Conservation (phyloP, 768 basidiomycete species). For the Ephemerocybe angulata region DNA sequence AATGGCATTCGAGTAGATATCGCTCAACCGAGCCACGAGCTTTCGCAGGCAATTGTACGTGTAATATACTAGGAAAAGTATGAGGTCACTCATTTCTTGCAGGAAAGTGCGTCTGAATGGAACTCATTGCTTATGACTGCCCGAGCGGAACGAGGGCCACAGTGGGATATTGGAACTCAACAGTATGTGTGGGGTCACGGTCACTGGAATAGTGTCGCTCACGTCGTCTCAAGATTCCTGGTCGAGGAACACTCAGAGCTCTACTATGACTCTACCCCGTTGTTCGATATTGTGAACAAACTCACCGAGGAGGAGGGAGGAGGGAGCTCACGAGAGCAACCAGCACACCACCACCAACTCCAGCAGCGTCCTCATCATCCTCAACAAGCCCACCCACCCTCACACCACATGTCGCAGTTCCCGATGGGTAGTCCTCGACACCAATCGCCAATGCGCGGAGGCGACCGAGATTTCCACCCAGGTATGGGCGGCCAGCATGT, state of each 20-base stretch:
- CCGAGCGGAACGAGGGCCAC: constrained; percentile 77
- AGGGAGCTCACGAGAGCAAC: constrained; percentile 24
- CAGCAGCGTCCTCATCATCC: constrained; percentile 25
- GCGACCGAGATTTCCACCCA: constrained; percentile 27
- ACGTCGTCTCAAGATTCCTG: constrained; percentile 50
- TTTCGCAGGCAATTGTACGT: constrained; percentile 67
- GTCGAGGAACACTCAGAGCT: constrained; percentile 70
- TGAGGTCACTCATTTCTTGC: background rate
- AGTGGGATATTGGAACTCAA: constrained; percentile 86
- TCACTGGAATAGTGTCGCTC: background rate
- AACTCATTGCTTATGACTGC: constrained; percentile 77
- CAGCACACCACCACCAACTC: constrained; percentile 25
- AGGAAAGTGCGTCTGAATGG: constrained; percentile 84
- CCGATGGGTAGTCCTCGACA: constrained; percentile 23
- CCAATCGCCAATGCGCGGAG: constrained; percentile 29
- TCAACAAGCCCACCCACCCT: constrained; percentile 15
- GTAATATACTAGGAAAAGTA: background rate
- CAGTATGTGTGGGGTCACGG: constrained; percentile 49
- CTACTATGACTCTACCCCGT: constrained; percentile 66
- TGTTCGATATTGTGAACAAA: constrained; percentile 51
- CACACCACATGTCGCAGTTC: constrained; percentile 17
- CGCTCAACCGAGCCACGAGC: constrained; percentile 60
- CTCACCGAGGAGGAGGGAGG: constrained; percentile 42
- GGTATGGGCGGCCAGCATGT: constrained; percentile 22
- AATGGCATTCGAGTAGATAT: constrained; percentile 51